These are phyloP conservation scores for Aspergillus pseudoviridinutans DNA, from an alignment of 2,329 filamentous ascomycete species.

Conservation along the genomic window DNA sequence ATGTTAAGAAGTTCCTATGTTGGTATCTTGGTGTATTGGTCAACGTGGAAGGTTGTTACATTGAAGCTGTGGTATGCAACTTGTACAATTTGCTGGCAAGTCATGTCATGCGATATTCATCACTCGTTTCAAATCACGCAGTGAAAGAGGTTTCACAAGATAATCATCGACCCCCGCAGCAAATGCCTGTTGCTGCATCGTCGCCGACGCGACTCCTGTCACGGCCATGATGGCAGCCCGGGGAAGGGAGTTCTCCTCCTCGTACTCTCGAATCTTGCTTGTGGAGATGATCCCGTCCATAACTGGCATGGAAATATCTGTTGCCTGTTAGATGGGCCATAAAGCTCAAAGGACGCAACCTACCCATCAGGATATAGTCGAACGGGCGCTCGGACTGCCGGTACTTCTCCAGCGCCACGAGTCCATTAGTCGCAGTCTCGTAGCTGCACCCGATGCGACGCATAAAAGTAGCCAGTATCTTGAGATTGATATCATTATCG, in stretches of 20 bases:
- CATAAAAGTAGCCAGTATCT: conserved; percentile 37
- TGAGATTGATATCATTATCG: conserved; percentile 42
- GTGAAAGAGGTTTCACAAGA: conserved; percentile 29
- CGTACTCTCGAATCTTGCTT: conserved; percentile 35
- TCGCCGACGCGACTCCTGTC: conserved; percentile 28
- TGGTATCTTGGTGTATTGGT: neutral
- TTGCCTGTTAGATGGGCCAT: conserved; percentile 7
- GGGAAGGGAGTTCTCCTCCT: conserved; percentile 21
- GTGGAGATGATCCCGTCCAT: conserved; percentile 44
- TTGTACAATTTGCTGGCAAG: neutral
- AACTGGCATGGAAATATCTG: conserved; percentile 44
- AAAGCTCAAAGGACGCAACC: neutral
- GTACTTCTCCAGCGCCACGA: conserved; percentile 36
- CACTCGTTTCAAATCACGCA: conserved; percentile 28
- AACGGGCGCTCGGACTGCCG: conserved; percentile 24
- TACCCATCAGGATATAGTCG: conserved; percentile 35
- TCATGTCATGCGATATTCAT: conserved; percentile 21
- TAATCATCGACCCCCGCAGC: conserved; percentile 30
- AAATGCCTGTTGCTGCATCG: conserved; percentile 28
- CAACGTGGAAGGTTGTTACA: neutral
- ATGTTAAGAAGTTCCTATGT: no score
- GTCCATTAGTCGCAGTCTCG: conserved; percentile 37
- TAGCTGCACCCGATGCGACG: conserved; percentile 34
- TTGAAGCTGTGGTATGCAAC: neutral
- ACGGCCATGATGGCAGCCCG: conserved; percentile 29